Percentiles rank a stretch among this genome's conserved stretches.
Evolutionary conservation across 305 asterid species (phyloP).

Genomic region (Plantago lanceolata): DNA sequence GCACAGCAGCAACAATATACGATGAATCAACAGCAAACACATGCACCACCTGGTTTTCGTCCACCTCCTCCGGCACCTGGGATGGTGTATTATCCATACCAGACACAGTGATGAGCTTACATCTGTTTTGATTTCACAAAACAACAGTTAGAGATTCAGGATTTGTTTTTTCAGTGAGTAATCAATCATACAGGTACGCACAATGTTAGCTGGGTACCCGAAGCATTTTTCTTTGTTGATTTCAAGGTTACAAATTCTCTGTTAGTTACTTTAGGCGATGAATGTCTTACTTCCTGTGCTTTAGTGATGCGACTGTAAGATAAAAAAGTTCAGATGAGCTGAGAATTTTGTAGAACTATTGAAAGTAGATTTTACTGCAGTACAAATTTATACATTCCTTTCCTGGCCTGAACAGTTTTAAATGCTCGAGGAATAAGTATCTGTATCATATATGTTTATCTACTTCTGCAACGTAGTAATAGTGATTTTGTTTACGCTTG

Average conservation of each 20-base stretch:
- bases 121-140: slow-evolving; percentile 1
- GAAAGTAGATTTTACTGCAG: slow-evolving; percentile 15
- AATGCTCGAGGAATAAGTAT: neutral
- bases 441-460: neutral
- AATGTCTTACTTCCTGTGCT: neutral
- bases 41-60: slow-evolving; percentile 46
- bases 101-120: slow-evolving; percentile 40
- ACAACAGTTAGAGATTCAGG: slow-evolving; percentile 16
- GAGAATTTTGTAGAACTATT: slow-evolving; percentile 26
- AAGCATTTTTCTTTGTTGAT: slow-evolving; percentile 19
- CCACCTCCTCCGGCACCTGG: slow-evolving; percentile 61
- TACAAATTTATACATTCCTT: neutral
- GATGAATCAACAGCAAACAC: slow-evolving; percentile 8
- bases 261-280: slow-evolving; percentile 14
- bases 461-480: neutral
- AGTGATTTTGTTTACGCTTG: neutral
- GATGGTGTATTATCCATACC: slow-evolving; percentile 63
- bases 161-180: slow-evolving; percentile 28
- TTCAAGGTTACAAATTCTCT: slow-evolving; percentile 8
- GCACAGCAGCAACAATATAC: slow-evolving; percentile 36
- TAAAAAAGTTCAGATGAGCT: slow-evolving; percentile 27
- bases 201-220: slow-evolving; percentile 17
- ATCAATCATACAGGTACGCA: slow-evolving; percentile 7
- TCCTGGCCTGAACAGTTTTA: neutral
- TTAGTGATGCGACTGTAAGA: slow-evolving; percentile 21